Conservation (phyloP, 2,329 filamentous ascomycete genomes). For the Cladophialophora chaetospira region DNA sequence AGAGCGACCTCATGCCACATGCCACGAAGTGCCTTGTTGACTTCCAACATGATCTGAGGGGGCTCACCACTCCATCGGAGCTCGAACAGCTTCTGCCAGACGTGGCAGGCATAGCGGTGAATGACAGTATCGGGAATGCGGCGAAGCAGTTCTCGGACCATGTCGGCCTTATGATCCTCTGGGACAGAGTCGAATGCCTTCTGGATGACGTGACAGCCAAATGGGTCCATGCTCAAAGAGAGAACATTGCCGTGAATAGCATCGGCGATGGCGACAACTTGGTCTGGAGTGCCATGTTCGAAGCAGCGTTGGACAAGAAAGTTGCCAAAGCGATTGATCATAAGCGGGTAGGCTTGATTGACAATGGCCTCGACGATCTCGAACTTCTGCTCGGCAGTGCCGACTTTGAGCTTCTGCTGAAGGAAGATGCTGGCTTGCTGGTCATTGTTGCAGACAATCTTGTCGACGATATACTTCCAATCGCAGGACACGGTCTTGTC, state of each 20-base stretch:
- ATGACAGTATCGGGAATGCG: conserved; percentile 97
- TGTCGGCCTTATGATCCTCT: conserved; percentile 95
- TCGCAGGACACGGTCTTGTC: conserved; percentile 97
- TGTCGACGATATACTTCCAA: conserved; percentile 99
- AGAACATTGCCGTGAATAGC: conserved; percentile 92
- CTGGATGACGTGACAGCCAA: conserved; percentile 96
- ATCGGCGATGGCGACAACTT: conserved; percentile 91
- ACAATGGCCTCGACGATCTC: conserved; percentile 97
- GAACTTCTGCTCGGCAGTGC: conserved; percentile 91
- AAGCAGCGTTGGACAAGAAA: conserved; percentile 98
- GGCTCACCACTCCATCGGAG: conserved; percentile 92
- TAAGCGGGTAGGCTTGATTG: conserved; percentile 87
- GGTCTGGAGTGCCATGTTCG: conserved; percentile 92
- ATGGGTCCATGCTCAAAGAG: conserved; percentile 95
- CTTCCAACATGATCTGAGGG: conserved; percentile 97
- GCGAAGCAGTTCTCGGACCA: conserved; percentile 96
- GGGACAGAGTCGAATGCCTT: conserved; percentile 98
- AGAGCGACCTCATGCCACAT: conserved; percentile 99
- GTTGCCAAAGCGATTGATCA: conserved; percentile 98
- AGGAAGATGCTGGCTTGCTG: conserved; percentile 98
- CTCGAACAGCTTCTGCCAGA: conserved; percentile 99
- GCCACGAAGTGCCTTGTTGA: conserved; percentile 86
- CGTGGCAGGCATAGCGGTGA: conserved; percentile 97
- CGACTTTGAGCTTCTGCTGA: conserved; percentile 97
- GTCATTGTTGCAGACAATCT: conserved; percentile 98